These are phyloP conservation scores for Russula dissimulans DNA, from an alignment of 768 basidiomycete genomes.

Conservation along the genomic window DNA sequence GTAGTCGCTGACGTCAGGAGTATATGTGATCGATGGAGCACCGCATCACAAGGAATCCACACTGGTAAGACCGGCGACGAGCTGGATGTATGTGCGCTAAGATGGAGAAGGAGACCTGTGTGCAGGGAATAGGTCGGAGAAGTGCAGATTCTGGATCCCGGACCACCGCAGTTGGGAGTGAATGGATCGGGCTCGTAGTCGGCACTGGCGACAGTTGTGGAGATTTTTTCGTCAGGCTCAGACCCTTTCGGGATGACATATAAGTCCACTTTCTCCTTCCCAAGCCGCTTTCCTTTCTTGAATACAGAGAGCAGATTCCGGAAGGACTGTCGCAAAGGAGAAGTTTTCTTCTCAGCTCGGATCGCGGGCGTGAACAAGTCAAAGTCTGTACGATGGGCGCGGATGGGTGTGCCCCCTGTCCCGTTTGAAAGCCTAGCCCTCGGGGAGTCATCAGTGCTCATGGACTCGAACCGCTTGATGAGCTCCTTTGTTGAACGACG, in stretches of 20 bases:
- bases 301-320: constrained; percentile 54
- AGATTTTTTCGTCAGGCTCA: not conserved
- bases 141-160: constrained; percentile 16
- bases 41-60: constrained; percentile 42
- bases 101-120: constrained; percentile 41
- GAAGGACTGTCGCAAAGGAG: constrained; percentile 55
- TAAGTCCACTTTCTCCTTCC: constrained; percentile 21
- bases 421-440: not conserved
- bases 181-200: not conserved
- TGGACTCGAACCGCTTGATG: constrained; percentile 45
- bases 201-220: not conserved
- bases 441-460: constrained; percentile 20
- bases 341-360: constrained; percentile 38
- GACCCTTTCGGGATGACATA: constrained; percentile 6
- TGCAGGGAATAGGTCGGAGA: constrained; percentile 18
- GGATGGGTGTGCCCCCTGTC: constrained; percentile 16
- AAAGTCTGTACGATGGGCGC: constrained; percentile 12
- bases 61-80: constrained; percentile 28
- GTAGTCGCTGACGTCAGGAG: constrained; percentile 40
- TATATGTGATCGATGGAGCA: constrained; percentile 33
- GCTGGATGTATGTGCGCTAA: constrained; percentile 28
- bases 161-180: not conserved
- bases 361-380: constrained; percentile 19
- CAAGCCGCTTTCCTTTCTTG: constrained; percentile 36
- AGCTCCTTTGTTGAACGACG: constrained; percentile 38